phyloP scores from a whole-genome alignment of 306 rosid genomes.

The Begonia masoniana region DNA sequence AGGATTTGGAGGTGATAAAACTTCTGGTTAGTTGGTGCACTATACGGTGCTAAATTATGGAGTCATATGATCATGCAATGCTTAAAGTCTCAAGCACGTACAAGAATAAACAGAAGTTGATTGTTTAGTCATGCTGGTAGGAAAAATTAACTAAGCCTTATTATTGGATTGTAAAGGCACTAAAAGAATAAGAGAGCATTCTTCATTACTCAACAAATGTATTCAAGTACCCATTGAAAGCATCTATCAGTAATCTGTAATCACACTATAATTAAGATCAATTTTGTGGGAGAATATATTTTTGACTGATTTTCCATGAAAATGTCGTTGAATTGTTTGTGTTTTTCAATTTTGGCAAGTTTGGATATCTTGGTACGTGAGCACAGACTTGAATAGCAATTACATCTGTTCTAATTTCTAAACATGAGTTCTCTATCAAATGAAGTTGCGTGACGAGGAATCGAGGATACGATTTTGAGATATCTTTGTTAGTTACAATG shows the following conservation, averaged over 20 bases:
- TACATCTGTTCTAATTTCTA: no score
- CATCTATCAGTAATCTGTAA: not conserved
- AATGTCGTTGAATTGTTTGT: no score
- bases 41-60: not conserved
- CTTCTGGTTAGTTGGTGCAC: conserved; percentile 49
- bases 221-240: not conserved
- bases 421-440: no score
- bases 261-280: not conserved
- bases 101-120: not conserved
- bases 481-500: no score
- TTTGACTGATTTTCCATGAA: no score
- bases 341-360: no score
- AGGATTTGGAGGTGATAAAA: conserved; percentile 75
- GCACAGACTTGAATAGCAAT: no score
- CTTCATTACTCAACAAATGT: not conserved
- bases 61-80: not conserved
- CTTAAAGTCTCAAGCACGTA: not conserved
- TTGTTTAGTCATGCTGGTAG: not conserved
- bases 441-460: no score
- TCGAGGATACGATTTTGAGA: no score
- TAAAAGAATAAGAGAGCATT: not conserved
- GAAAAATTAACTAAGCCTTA: not conserved
- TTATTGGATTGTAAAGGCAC: not conserved
- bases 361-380: no score
- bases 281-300: not conserved